phyloP scores from a whole-genome alignment of 176 grass and related monocot species.

The Panicum miliaceum region DNA sequence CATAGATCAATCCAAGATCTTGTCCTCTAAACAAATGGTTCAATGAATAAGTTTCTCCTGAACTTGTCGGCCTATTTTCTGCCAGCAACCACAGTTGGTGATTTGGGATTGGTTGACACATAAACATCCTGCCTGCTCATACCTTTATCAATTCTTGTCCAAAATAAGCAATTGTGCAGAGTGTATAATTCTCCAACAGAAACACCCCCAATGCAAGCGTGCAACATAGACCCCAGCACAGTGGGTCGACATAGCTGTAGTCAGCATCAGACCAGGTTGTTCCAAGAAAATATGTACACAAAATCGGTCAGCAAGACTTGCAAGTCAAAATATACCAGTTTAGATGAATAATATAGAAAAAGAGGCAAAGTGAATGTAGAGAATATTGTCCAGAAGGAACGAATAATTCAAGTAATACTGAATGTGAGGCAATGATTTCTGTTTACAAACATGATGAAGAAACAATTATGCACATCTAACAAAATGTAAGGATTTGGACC shows the following conservation, averaged over 20 bases:
- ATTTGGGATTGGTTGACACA: conserved; percentile 23
- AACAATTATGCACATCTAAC: conserved; percentile 21
- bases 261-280: conserved; percentile 2
- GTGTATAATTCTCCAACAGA: conserved; percentile 21
- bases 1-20: conserved; percentile 29
- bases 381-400: conserved; percentile 5
- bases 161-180: background rate
- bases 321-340: background rate
- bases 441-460: conserved; percentile 3
- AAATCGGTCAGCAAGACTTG: conserved; percentile 9
- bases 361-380: background rate
- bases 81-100: conserved; percentile 19
- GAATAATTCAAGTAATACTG: conserved; percentile 9
- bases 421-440: background rate
- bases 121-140: conserved; percentile 10
- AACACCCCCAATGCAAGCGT: background rate
- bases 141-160: conserved; percentile 29
- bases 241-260: conserved; percentile 4
- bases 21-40: conserved; percentile 18
- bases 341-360: conserved; percentile 2
- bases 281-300: conserved; percentile 18
- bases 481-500: conserved; percentile 19
- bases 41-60: conserved; percentile 47
- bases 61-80: conserved; percentile 42
- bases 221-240: background rate